A percentile compares a stretch with the other conserved stretches of the same genome.
These are phyloP conservation scores for Eimeria necatrix DNA, from an alignment of 169 alveolate species.

Conservation along the genomic window DNA sequence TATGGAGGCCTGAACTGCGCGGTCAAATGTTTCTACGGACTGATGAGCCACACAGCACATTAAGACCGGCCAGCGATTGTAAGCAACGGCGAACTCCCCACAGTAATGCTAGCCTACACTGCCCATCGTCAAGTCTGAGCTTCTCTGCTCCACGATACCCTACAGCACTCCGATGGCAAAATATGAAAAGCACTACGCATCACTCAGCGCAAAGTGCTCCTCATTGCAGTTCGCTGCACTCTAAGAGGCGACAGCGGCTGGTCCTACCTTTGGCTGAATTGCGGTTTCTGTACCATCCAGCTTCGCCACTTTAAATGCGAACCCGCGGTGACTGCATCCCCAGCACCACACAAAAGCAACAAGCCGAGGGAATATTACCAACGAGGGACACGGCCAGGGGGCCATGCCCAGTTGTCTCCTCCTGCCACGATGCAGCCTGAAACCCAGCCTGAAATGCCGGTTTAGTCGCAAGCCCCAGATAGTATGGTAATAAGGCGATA, in stretches of 20 bases:
- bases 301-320: constrained; percentile 31
- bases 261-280: constrained; percentile 31
- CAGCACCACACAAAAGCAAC: not conserved
- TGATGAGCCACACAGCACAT: not conserved
- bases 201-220: too few relatives aligned
- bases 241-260: not conserved
- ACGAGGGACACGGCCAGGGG: too few relatives aligned
- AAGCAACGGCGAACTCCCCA: not conserved
- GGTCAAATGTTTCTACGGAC: not conserved
- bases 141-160: too few relatives aligned
- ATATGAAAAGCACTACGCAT: too few relatives aligned
- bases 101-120: not conserved
- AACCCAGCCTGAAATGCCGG: too few relatives aligned
- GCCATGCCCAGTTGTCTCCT: too few relatives aligned
- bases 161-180: not conserved
- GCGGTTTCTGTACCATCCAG: constrained; percentile 23
- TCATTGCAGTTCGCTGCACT: too few relatives aligned
- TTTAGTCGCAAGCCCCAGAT: too few relatives aligned
- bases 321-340: constrained; percentile 30
- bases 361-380: not conserved
- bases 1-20: constrained; percentile 35
- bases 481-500: too few relatives aligned
- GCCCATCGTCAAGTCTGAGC: too few relatives aligned
- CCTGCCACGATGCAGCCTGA: not conserved
- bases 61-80: not conserved